Evolutionary conservation across 78 protist genomes (phyloP).

Genomic region (Dictyostelium capitatum): DNA sequence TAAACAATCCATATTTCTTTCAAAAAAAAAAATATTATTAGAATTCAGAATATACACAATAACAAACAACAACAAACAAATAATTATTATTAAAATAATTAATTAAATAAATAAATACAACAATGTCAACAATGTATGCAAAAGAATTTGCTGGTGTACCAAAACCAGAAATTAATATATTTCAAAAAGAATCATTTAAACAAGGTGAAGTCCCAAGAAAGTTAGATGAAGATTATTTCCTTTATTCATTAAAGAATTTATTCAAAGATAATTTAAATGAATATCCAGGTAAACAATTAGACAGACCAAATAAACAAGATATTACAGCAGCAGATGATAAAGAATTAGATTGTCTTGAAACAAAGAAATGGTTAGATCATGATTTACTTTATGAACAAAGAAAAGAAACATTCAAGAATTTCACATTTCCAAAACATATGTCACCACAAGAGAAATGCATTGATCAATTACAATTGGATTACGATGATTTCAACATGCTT

Average conservation of each 20-base stretch:
- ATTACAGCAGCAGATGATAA: neutral
- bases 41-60: neutral
- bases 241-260: constrained; percentile 23
- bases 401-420: neutral
- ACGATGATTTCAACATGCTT: constrained; percentile 13
- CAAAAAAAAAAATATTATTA: neutral
- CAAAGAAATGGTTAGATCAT: neutral
- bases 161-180: neutral
- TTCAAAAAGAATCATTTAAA: constrained; percentile 5
- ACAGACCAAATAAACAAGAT: constrained; percentile 57
- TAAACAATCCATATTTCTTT: neutral
- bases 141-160: constrained; percentile 69
- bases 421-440: constrained; percentile 17
- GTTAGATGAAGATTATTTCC: constrained; percentile 48
- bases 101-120: neutral
- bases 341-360: neutral
- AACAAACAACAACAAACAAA: neutral
- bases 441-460: neutral
- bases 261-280: constrained; percentile 44
- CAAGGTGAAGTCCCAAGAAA: constrained; percentile 10
- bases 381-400: constrained; percentile 7
- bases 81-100: neutral
- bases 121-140: constrained; percentile 44
- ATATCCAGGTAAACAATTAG: constrained; percentile 36
- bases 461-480: neutral